A percentile compares a stretch with the other conserved stretches of the same genome.
Evolutionary conservation across 306 rosid species (phyloP).

Genomic region (Hippophae gyantsensis): DNA sequence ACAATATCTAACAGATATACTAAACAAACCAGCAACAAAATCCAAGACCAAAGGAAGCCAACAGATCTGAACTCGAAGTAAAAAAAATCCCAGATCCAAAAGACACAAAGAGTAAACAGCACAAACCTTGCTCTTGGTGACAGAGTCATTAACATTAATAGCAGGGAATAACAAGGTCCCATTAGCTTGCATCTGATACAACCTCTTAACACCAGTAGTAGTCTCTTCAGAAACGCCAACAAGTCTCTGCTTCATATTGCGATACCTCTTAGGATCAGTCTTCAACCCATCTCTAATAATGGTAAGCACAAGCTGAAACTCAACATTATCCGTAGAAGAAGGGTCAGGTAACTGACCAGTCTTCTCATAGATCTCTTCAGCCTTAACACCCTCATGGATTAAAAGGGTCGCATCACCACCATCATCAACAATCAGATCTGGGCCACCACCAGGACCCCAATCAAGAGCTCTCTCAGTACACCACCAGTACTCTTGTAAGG

Average conservation of each 20-base stretch:
- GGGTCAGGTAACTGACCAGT: conserved; percentile 43
- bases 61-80: conserved; percentile 9
- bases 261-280: conserved; percentile 54
- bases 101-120: neutral
- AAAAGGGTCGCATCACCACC: conserved; percentile 60
- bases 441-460: conserved; percentile 67
- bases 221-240: conserved; percentile 82
- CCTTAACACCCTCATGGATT: conserved; percentile 66
- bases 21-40: neutral
- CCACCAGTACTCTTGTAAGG: conserved; percentile 82
- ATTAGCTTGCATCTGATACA: conserved; percentile 66
- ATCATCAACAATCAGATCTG: conserved; percentile 65
- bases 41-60: neutral
- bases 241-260: conserved; percentile 50
- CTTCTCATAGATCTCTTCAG: conserved; percentile 44
- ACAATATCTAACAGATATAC: too few species aligned
- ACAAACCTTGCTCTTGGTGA: conserved; percentile 73
- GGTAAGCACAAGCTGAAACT: conserved; percentile 53
- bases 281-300: conserved; percentile 54
- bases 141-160: conserved; percentile 70
- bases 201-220: conserved; percentile 74
- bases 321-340: conserved; percentile 40
- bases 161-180: conserved; percentile 71
- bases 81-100: neutral
- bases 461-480: conserved; percentile 63